These are phyloP conservation scores for Fusarium pseudocircinatum DNA, from an alignment of 2,329 filamentous ascomycete genomes.

Conservation along the genomic window DNA sequence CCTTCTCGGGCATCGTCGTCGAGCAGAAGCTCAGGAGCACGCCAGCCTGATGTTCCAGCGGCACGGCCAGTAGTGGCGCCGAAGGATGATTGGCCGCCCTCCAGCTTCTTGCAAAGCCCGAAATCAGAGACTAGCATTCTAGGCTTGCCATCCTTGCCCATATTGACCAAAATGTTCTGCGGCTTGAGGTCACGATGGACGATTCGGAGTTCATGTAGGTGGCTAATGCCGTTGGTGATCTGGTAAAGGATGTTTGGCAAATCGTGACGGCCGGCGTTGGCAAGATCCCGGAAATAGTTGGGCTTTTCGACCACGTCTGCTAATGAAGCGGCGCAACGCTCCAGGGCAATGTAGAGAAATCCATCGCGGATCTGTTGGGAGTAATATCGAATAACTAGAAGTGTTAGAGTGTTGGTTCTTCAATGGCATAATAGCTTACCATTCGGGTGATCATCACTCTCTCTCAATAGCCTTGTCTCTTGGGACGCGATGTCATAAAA, in stretches of 20 bases:
- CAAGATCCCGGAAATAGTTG: conserved; percentile 71
- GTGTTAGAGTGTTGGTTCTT: conserved; percentile 22
- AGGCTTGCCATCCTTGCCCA: conserved; percentile 74
- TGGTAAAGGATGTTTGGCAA: conserved; percentile 85
- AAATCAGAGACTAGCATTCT: conserved; percentile 98
- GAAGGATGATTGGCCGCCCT: conserved; percentile 93
- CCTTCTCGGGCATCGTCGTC: conserved; percentile 73
- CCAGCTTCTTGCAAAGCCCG: conserved; percentile 95
- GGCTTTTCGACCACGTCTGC: conserved; percentile 90
- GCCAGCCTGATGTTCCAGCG: conserved; percentile 94
- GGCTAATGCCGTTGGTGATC: conserved; percentile 87
- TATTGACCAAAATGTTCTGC: conserved; percentile 91
- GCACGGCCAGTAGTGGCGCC: conserved; percentile 94
- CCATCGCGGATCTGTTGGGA: conserved; percentile 88
- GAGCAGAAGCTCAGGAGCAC: conserved; percentile 90
- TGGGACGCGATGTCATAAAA: conserved; percentile 96
- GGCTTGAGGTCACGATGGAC: conserved; percentile 98
- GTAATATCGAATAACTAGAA: conserved; percentile 88
- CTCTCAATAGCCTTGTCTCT: conserved; percentile 87
- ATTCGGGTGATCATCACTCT: conserved; percentile 95
- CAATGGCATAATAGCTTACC: conserved; percentile 52
- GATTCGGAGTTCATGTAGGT: conserved; percentile 90
- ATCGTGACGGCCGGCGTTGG: conserved; percentile 77
- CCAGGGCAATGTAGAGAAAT: conserved; percentile 95
- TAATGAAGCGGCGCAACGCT: conserved; percentile 91